Evolutionary conservation across 768 basidiomycete species (phyloP), one percentile per base, ranked within the genome.

Genomic region (Dentipellis sp.): DNA sequence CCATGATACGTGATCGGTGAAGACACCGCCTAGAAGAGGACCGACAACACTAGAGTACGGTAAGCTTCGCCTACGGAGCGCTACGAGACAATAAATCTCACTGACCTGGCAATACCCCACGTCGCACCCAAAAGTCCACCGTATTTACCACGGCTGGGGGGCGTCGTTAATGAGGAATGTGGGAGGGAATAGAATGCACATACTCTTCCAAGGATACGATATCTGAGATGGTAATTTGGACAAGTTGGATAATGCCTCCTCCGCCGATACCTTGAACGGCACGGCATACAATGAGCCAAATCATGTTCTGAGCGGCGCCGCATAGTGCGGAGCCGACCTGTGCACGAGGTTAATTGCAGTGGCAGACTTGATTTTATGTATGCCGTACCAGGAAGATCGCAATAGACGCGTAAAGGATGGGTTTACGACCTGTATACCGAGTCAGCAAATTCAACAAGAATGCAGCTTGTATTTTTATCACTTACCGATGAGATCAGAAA

Each of bases 251-350:
- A 57, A 91, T 84, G 4, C 87, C 89, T 10, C 88, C 88, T 7
- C 88, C 88, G 22, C 91, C 91, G 34, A 92, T 82, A 9, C 91
- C 91, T 66, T 92, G 91, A 2, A 94, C 72, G 2, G 88, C 90
- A 60, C 91, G 80, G 45, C 78, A 79, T 0, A 87, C 74, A 36
- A 91, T 82, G 14, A 94, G 71, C 91, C 87, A 89, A 2, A 72
- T 77, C 80, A 92, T 85, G 55, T 54, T 82, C 66, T 92, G 85
- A 0, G 91, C 88, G 0, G 88, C 85, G 12, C 90, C 90, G 62
- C 88, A 91, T 54, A 92, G 70, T 1, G 88, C 88, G 6, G 87
- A 89, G 19, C 87, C 88, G 59, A 90, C 69, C 86, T 88, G 39
- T 16, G 54, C 54, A 40, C 29, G 14, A 16, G n/a, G 4, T 14